phyloP scores from a whole-genome alignment of 2,329 filamentous ascomycete genomes.

The Colletotrichum sp. region DNA sequence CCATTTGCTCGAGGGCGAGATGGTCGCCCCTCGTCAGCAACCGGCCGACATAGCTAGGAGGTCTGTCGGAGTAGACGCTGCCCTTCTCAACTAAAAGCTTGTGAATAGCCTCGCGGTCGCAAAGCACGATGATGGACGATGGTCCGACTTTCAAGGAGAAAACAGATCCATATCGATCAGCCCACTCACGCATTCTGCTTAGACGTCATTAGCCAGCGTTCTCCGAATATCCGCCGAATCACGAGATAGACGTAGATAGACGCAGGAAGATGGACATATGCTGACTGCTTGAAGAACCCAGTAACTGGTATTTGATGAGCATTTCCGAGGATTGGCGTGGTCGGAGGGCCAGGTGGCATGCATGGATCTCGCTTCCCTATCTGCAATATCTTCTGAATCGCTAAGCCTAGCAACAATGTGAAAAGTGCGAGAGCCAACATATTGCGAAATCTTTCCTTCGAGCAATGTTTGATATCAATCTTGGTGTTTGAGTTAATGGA shows the following conservation, averaged over 20 bases:
- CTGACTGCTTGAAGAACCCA: slow-evolving; percentile 10
- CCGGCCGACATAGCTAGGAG: slow-evolving; percentile 21
- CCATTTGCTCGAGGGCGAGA: slow-evolving; percentile 43
- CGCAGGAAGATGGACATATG: neutral
- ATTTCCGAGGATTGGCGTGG: slow-evolving; percentile 46
- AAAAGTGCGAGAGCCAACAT: neutral
- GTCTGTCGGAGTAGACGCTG: slow-evolving; percentile 46
- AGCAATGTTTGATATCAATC: neutral
- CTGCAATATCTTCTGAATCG: neutral
- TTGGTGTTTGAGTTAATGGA: neutral
- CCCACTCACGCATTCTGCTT: slow-evolving; percentile 47
- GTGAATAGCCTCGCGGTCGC: slow-evolving; percentile 41
- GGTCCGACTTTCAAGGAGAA: slow-evolving; percentile 47
- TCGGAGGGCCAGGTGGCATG: slow-evolving; percentile 37
- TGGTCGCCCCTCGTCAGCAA: slow-evolving; percentile 38
- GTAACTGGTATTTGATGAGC: slow-evolving; percentile 28
- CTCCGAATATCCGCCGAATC: neutral
- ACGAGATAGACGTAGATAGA: neutral
- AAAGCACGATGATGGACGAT: slow-evolving; percentile 44
- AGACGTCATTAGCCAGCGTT: neutral
- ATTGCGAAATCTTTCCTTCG: neutral
- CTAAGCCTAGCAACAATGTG: neutral
- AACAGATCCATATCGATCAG: slow-evolving; percentile 45
- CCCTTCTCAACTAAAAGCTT: slow-evolving; percentile 50
- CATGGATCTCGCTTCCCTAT: neutral